Evolutionary conservation across 176 grass and related monocot species (phyloP), one percentile per base, ranked within the genome.

Genomic region (Miscanthus lutarioriparius): DNA sequence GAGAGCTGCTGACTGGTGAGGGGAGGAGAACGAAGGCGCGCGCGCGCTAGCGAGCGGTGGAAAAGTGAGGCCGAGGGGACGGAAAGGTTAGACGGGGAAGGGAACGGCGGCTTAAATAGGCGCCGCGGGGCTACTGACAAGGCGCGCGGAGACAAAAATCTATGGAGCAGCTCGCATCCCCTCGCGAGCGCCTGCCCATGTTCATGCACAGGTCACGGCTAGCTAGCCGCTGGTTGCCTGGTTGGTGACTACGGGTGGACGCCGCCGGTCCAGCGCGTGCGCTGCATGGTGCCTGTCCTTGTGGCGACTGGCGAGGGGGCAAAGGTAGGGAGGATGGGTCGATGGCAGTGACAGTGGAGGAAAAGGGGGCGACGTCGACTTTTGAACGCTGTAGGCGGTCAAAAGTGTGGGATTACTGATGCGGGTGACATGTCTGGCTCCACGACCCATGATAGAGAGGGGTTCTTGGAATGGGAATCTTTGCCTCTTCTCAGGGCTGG

Each of bases 71-170:
- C 40, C 39, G 20, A 13, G 10, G 7, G 65, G 20, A 39, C 37
- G 37, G 70, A 35, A 75, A 49, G 25, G 71, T 68, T 30, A 72
- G 83, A 79, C 12, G 53, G 79, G 76, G 89, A 79, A 84, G 84
- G 49, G 48, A 59, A 83, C 74, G 38, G 68, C 37, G 30, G 73
- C 80, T 84, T 90, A 87, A 90, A 90, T 87, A 90, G 80, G 80
- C 80, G 44, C 35, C 1, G 64, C 6, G 51, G 25, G 54, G 54
- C 72, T 56, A 82, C 8, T 8, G 88, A 77, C 88, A 47, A 63
- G 25, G 51, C 69, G 69, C 69, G 27, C 43, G 5, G 1, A 16
- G 72, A 88, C 58, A 66, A 67, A 78, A 59, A 59, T 59, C 20
- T 23, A 59, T 59, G 54, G 54, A 59, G 54, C 54, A 59, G 54